Conservation (phyloP, 805 yeast genomes). For the Yamadazyma nakazawae region DNA sequence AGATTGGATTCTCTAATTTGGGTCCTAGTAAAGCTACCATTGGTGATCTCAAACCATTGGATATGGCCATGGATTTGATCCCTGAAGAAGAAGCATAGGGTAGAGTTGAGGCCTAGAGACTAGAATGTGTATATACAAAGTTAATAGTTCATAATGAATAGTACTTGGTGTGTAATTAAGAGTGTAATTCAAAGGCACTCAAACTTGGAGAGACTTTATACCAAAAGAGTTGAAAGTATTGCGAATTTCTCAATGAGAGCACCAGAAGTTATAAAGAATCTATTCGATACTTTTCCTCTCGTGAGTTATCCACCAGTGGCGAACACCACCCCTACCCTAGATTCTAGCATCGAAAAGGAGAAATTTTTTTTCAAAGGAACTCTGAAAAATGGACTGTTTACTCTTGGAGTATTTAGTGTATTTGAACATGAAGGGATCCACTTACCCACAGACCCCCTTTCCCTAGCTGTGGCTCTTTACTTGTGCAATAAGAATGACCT, state of each 20-base stretch:
- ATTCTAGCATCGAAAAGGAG: conserved; percentile 16
- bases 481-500: conserved; percentile 44
- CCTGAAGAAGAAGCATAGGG: conserved; percentile 44
- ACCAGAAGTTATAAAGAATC: conserved; percentile 41
- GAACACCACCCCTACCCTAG: conserved; percentile 13
- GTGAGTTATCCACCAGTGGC: conserved; percentile 37
- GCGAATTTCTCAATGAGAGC: conserved; percentile 11
- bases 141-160: background rate
- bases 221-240: too few species aligned
- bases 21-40: conserved; percentile 61
- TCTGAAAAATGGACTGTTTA: conserved; percentile 30
- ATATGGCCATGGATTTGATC: conserved; percentile 47
- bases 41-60: conserved; percentile 63
- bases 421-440: conserved; percentile 21
- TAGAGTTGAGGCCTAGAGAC: conserved; percentile 16
- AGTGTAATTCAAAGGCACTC: too few species aligned
- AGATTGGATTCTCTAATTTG: conserved; percentile 70
- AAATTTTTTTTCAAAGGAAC: conserved; percentile 13
- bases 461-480: conserved; percentile 46
- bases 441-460: conserved; percentile 59
- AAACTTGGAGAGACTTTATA: too few species aligned
- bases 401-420: conserved; percentile 53
- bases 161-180: background rate
- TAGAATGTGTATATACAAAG: background rate
- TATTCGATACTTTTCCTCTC: conserved; percentile 55